A percentile compares a stretch with the other conserved stretches of the same genome.
Evolutionary conservation across 768 basidiomycete genomes (phyloP).

Genomic region (Mycena sanguinolenta): DNA sequence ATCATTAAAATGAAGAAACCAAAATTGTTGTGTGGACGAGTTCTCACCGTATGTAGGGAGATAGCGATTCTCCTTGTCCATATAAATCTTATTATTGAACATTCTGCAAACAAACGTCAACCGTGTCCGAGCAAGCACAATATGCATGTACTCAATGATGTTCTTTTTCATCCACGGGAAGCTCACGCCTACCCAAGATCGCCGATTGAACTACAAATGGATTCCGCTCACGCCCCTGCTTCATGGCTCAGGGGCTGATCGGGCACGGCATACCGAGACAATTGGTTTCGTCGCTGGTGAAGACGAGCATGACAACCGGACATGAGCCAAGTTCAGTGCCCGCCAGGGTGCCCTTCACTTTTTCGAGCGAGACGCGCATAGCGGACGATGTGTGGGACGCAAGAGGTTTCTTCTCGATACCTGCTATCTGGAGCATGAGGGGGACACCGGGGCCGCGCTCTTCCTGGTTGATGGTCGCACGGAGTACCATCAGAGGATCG

Average conservation of each 20-base stretch:
- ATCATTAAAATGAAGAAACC: neutral
- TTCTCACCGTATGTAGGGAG: slow-evolving; percentile 22
- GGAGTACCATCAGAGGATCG: slow-evolving; percentile 14
- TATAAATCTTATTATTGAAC: slow-evolving; percentile 26
- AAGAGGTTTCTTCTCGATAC: slow-evolving; percentile 22
- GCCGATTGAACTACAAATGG: slow-evolving; percentile 16
- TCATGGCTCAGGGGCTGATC: slow-evolving; percentile 17
- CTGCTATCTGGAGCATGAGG: slow-evolving; percentile 24
- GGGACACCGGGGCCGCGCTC: slow-evolving; percentile 3
- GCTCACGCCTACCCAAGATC: slow-evolving; percentile 1
- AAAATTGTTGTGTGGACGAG: too few relatives aligned
- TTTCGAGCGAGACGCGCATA: slow-evolving; percentile 19
- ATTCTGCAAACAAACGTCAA: slow-evolving; percentile 4
- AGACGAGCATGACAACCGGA: slow-evolving; percentile 24
- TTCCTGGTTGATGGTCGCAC: slow-evolving; percentile 13
- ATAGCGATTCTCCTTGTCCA: slow-evolving; percentile 28
- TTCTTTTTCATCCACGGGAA: slow-evolving; percentile 23
- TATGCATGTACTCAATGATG: slow-evolving; percentile 18
- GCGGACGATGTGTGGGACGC: slow-evolving; percentile 8
- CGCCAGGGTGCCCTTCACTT: neutral
- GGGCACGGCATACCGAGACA: neutral
- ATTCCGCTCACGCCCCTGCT: slow-evolving; percentile 23
- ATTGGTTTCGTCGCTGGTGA: slow-evolving; percentile 23
- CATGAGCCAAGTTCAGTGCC: neutral
- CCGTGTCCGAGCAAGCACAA: neutral